These are phyloP conservation scores for Nadsonia starkeyi-henricii DNA, from an alignment of 1,139 yeast genomes.

Conservation along the genomic window DNA sequence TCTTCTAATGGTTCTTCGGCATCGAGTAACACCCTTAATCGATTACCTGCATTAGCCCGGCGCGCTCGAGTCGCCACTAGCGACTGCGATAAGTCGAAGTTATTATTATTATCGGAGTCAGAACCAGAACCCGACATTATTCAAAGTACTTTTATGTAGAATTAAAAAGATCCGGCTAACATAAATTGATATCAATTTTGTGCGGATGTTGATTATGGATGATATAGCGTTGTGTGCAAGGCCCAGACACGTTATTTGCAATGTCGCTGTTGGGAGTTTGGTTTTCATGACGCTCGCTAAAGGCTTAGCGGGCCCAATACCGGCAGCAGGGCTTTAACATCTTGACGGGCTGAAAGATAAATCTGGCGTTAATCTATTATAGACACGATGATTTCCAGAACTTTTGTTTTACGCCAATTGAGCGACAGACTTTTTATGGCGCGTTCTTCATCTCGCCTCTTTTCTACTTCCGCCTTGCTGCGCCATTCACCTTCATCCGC, in stretches of 20 bases:
- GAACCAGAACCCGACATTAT: neutral
- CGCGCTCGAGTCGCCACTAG: slow-evolving; percentile 51
- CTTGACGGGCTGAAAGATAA: neutral
- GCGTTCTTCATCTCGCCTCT: neutral
- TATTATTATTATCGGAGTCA: slow-evolving; percentile 23
- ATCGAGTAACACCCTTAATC: slow-evolving; percentile 58
- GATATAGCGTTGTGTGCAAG: no score
- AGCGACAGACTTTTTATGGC: neutral
- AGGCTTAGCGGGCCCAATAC: no score
- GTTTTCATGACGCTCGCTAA: neutral
- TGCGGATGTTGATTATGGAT: no score
- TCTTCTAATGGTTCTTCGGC: slow-evolving; percentile 41
- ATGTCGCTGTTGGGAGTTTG: neutral
- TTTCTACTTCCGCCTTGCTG: no score
- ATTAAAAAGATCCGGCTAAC: no score
- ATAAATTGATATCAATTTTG: no score
- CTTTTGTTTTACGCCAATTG: neutral
- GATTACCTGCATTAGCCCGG: slow-evolving; percentile 83
- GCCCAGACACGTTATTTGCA: no score
- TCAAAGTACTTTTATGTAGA: no score
- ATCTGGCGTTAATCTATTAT: neutral
- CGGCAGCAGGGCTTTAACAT: neutral
- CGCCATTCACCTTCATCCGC: neutral
- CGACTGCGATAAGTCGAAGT: slow-evolving; percentile 24
- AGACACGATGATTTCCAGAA: neutral